A percentile compares a stretch with the other conserved stretches of the same genome.
phyloP scores from a whole-genome alignment of 805 yeast species.

The Hanseniaspora nectarophila region DNA sequence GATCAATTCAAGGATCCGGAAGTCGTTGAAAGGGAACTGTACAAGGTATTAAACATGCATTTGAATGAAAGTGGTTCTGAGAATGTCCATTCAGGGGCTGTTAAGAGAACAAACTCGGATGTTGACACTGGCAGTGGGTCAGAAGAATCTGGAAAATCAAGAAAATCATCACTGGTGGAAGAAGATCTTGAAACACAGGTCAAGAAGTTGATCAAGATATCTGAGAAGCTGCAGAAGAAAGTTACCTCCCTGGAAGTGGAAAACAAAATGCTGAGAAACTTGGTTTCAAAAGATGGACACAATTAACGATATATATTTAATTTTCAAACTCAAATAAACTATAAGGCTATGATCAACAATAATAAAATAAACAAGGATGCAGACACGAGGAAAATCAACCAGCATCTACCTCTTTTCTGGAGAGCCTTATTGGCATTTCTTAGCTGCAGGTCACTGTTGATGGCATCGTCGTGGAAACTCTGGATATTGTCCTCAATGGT shows the following conservation, averaged over 20 bases:
- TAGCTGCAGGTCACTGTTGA: slow-evolving; percentile 59
- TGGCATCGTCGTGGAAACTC: slow-evolving; percentile 50
- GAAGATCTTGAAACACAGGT: slow-evolving; percentile 76
- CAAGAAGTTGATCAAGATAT: slow-evolving; percentile 57
- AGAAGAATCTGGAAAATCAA: slow-evolving; percentile 51
- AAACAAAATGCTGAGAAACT: slow-evolving; percentile 67
- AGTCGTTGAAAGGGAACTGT: slow-evolving; percentile 2
- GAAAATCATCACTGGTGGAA: slow-evolving; percentile 45
- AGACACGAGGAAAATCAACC: slow-evolving; percentile 51
- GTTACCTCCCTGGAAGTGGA: slow-evolving; percentile 87
- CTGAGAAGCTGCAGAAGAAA: slow-evolving; percentile 54
- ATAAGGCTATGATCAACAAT: slow-evolving; percentile 40
- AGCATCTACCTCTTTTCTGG: slow-evolving; percentile 56
- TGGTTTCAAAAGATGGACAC: slow-evolving; percentile 69
- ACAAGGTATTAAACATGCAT: slow-evolving; percentile 2
- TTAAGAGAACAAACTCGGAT: background rate
- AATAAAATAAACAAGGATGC: slow-evolving; percentile 48
- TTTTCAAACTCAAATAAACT: slow-evolving; percentile 30
- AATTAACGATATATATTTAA: slow-evolving; percentile 41
- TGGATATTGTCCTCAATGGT: slow-evolving; percentile 70
- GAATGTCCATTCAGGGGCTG: background rate
- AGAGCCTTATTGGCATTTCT: slow-evolving; percentile 67
- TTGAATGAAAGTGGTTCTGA: background rate
- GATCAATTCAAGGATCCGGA: slow-evolving; percentile 9
- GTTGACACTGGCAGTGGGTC: background rate